These are phyloP conservation scores for Austroboletus novae-zelandiae DNA, from an alignment of 1,284 basidiomycete genomes.

Conservation along the genomic window DNA sequence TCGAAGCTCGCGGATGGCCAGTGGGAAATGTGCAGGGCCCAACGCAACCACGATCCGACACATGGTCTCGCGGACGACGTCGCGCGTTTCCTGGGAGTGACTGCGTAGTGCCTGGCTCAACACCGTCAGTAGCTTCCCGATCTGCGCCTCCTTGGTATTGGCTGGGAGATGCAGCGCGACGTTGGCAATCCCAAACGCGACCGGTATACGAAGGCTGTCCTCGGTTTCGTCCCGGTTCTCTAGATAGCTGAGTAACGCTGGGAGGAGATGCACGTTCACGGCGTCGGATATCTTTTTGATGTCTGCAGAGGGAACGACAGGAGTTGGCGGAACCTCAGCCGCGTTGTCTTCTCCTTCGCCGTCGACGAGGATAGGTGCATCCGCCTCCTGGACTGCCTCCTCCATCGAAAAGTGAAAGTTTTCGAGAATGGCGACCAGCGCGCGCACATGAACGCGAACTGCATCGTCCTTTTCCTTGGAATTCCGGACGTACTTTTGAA, in stretches of 20 bases:
- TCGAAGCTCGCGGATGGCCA: conserved; percentile 79
- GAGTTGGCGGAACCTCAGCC: conserved; percentile 10
- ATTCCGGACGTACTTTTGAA: conserved; percentile 81
- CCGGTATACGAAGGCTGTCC: conserved; percentile 82
- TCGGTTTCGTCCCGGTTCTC: conserved; percentile 85
- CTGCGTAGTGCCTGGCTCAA: conserved; percentile 88
- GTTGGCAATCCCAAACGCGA: conserved; percentile 85
- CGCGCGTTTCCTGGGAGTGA: conserved; percentile 92
- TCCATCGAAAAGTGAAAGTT: conserved; percentile 91
- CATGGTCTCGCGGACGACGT: conserved; percentile 83
- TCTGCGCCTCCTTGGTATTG: conserved; percentile 67
- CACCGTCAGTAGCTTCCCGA: conserved; percentile 78
- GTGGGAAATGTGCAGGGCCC: conserved; percentile 73
- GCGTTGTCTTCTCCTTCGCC: conserved; percentile 32
- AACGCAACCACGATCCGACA: conserved; percentile 79
- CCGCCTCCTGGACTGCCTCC: conserved; percentile 38
- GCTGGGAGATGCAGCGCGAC: conserved; percentile 82
- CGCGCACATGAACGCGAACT: conserved; percentile 84
- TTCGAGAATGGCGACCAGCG: conserved; percentile 84
- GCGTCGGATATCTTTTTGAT: conserved; percentile 67
- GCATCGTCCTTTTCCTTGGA: conserved; percentile 71
- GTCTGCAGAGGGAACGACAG: conserved; percentile 21
- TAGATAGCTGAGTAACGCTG: conserved; percentile 73
- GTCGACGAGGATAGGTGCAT: conserved; percentile 28
- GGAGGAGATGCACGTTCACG: conserved; percentile 75